Base-by-base conservation (phyloP, 257 asterid genomes). In the Solanum dulcamara region DNA sequence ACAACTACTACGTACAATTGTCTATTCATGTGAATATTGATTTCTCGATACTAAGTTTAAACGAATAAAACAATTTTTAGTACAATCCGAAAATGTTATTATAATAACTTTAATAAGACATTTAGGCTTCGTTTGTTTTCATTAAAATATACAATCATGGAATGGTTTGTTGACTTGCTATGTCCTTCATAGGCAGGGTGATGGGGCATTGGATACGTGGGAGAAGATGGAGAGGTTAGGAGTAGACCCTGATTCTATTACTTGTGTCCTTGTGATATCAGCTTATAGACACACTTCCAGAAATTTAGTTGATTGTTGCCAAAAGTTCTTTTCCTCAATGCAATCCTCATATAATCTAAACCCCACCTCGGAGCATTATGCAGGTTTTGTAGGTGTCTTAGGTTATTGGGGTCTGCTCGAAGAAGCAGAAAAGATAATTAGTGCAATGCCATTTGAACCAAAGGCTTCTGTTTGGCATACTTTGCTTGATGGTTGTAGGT, bases 321-420 rank as follows among this genome's bases (percentile, higher is more conserved):
- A 59, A 6, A 48, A 84, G 30, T 92, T 96, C 89, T 90, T 95
- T 62, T 84, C n/a, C 72, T 93, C 98, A 46, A 91, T 94, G 93
- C 90, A 90, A 83, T 87, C 92, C 9, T 30, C 57, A n/a, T 88
- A 94, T 66, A 64, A 82, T 18, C 82, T 92, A 22, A 87, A 89
- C 40, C 97, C 98, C 38, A 85, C 84, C 80, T 88, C 92, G 67
- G 95, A 93, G 77, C 98, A 96, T 86, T 96, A 91, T 48, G 90
- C 97, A 33, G 80, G 89, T 37, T 89, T 96, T 72, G 91, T 94
- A 80, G 88, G 92, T 30, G 98, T 96, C 33, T 92, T 93, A 17
- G 96, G 99, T 38, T 84, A 82, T 87, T 94, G 99, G 99, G 98
- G 96, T 80, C 90, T 92, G 89, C 93, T 95, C 20, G 92, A 93